Evolutionary conservation across 257 asterid species (phyloP).

Genomic region (Gentiana macrophylla): DNA sequence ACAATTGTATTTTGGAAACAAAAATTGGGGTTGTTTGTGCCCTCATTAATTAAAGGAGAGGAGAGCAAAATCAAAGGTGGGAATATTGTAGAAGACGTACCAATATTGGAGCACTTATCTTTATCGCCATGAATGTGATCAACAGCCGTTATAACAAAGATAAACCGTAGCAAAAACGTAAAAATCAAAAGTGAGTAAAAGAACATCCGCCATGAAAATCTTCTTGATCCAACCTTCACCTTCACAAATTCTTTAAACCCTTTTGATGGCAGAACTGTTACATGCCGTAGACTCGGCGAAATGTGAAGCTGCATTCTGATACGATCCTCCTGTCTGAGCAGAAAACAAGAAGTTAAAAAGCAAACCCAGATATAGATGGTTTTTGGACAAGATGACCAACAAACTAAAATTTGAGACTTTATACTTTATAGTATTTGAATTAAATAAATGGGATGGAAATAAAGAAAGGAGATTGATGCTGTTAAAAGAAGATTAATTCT

Average conservation of each 20-base stretch:
- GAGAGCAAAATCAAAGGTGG: neutral
- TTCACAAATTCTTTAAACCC: conserved; percentile 60
- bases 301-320: conserved; percentile 63
- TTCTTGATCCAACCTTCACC: conserved; percentile 59
- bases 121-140: conserved; percentile 53
- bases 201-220: conserved; percentile 56
- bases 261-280: conserved; percentile 59
- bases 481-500: conserved; percentile 50
- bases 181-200: conserved; percentile 58
- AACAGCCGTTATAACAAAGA: conserved; percentile 63
- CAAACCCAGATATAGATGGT: neutral
- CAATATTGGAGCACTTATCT: conserved; percentile 43
- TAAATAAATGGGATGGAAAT: neutral
- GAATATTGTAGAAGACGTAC: conserved; percentile 16
- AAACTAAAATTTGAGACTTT: no score
- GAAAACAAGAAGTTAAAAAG: neutral
- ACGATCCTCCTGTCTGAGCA: neutral
- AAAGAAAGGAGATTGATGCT: conserved; percentile 16
- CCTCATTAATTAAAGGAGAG: neutral
- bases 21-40: no score
- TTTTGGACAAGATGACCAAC: no score
- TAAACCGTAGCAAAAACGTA: conserved; percentile 69
- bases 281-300: conserved; percentile 80
- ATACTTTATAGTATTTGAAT: no score
- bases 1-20: no score